A percentile compares a stretch with the other conserved stretches of the same genome.
phyloP scores from a whole-genome alignment of 1,284 basidiomycete genomes.

The Fomitopsis palustris region DNA sequence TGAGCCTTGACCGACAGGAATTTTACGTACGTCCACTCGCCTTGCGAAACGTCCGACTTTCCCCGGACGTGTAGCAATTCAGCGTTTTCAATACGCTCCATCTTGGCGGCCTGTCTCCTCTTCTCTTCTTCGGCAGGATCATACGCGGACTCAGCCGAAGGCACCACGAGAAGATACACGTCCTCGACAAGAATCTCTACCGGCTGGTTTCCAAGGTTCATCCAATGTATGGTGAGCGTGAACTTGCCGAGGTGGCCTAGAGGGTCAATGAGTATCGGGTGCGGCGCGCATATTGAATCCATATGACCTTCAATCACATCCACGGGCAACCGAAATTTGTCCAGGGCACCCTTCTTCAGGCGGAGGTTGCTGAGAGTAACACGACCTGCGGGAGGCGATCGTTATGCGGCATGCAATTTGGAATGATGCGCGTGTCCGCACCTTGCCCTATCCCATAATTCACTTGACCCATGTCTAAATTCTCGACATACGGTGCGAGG shows the following conservation, averaged over 20 bases:
- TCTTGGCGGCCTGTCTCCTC: conserved; percentile 83
- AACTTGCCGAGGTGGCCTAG: conserved; percentile 90
- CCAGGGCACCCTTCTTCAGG: conserved; percentile 92
- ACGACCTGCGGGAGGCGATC: conserved; percentile 56
- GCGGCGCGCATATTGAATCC: not conserved
- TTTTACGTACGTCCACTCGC: conserved; percentile 27
- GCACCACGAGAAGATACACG: conserved; percentile 91
- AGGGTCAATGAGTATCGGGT: not conserved
- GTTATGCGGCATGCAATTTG: not conserved
- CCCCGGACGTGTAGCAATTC: conserved; percentile 80
- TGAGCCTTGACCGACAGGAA: conserved; percentile 2
- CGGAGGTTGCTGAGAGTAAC: conserved; percentile 80
- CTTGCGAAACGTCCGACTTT: conserved; percentile 51
- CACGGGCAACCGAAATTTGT: conserved; percentile 95
- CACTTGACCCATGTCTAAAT: conserved; percentile 92
- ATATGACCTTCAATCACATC: conserved; percentile 87
- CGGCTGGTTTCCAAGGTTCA: conserved; percentile 90
- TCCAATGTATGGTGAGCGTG: conserved; percentile 93
- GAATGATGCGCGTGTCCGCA: conserved; percentile 19
- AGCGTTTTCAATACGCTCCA: conserved; percentile 85
- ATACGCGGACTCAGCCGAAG: conserved; percentile 68
- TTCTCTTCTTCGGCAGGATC: conserved; percentile 86
- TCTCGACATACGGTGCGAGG: conserved; percentile 95
- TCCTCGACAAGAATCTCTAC: conserved; percentile 93
- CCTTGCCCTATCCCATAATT: conserved; percentile 95